A percentile compares a stretch with the other conserved stretches of the same genome.
Conservation (phyloP, 495 filamentous ascomycete species). For the Pyrenula aspistea region DNA sequence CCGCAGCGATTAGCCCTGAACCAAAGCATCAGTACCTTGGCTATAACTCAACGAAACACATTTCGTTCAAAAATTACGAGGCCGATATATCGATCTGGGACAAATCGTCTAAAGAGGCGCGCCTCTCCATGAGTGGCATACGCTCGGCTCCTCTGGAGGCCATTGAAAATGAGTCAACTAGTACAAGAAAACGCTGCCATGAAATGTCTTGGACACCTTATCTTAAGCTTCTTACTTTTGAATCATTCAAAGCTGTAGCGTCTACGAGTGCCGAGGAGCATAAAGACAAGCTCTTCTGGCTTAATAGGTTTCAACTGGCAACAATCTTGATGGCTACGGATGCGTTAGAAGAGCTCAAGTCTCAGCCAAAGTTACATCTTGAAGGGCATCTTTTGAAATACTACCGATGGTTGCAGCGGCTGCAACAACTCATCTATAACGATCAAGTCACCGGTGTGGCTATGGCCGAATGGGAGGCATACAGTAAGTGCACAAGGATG, state of each 20-base stretch:
- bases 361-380: slow-evolving; percentile 6
- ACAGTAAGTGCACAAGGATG: slow-evolving; percentile 1
- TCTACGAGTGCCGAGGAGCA: neutral
- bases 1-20: slow-evolving; percentile 10
- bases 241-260: slow-evolving; percentile 6
- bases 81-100: slow-evolving; percentile 13
- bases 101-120: neutral
- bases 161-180: neutral
- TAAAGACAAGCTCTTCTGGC: slow-evolving; percentile 5
- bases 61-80: slow-evolving; percentile 12
- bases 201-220: slow-evolving; percentile 14
- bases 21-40: slow-evolving; percentile 9
- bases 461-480: slow-evolving; percentile 7
- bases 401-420: slow-evolving; percentile 15
- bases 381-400: slow-evolving; percentile 13
- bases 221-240: slow-evolving; percentile 10
- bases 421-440: slow-evolving; percentile 2
- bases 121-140: slow-evolving; percentile 15
- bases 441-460: slow-evolving; percentile 14
- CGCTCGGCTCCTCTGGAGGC: slow-evolving; percentile 17
- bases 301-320: slow-evolving; percentile 14
- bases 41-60: slow-evolving; percentile 7
- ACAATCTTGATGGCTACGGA: slow-evolving; percentile 15
- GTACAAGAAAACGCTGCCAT: slow-evolving; percentile 11
- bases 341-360: slow-evolving; percentile 9